phyloP scores from a whole-genome alignment of 2,329 filamentous ascomycete genomes.

The Dactylella cylindrospora region DNA sequence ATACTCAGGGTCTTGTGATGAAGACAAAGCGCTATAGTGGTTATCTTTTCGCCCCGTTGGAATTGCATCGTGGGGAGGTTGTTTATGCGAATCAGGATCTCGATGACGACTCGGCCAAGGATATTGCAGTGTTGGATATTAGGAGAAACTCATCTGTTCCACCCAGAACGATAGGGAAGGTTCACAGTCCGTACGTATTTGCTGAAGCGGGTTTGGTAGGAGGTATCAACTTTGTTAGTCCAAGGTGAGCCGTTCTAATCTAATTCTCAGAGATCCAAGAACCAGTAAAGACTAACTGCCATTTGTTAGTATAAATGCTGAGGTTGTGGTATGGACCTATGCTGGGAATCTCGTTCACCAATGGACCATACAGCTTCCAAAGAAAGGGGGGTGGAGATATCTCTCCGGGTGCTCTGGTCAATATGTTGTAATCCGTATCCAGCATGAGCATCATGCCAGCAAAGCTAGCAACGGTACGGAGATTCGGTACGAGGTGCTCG shows the following conservation, averaged over 20 bases:
- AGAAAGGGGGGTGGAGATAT: not conserved
- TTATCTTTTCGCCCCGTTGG: no score
- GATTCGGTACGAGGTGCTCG: slow-evolving; percentile 5
- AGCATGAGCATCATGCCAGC: not conserved
- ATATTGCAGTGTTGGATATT: not conserved
- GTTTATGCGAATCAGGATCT: no score
- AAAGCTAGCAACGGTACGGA: no score
- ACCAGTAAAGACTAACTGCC: no score
- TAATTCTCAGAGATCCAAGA: no score
- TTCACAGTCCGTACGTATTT: no score
- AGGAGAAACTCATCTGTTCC: not conserved
- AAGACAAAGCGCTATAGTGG: slow-evolving; percentile 1
- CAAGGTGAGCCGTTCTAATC: no score
- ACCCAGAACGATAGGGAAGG: not conserved
- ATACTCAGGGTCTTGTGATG: slow-evolving; percentile 1
- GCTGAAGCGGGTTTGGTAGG: no score
- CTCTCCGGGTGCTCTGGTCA: not conserved
- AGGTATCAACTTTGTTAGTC: no score
- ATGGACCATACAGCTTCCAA: not conserved
- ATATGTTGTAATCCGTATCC: slow-evolving; percentile 1
- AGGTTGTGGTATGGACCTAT: not conserved
- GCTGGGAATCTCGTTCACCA: not conserved
- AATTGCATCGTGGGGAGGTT: no score
- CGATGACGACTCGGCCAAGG: no score
- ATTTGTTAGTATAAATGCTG: no score